Evolutionary conservation across 805 yeast species (phyloP).

Genomic region (Brettanomyces custersianus): DNA sequence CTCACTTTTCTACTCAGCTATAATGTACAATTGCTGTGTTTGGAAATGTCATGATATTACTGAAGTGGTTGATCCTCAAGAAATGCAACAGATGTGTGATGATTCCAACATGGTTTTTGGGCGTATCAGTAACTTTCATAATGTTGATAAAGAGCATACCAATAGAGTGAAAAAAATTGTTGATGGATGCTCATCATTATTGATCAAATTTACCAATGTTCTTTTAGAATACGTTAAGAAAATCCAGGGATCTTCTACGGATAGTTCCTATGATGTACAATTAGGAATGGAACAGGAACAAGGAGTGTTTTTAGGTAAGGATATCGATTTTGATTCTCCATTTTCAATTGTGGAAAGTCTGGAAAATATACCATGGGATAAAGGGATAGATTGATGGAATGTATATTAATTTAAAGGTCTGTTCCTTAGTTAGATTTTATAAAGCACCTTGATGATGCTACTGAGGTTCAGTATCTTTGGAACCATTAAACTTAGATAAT

Average conservation of each 20-base stretch:
- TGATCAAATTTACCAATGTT: not conserved
- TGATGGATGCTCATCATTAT: not conserved
- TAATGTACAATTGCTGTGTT: not conserved
- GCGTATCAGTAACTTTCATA: not conserved
- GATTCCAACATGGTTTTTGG: not conserved
- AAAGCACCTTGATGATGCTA: too few relatives aligned
- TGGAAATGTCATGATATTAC: constrained; percentile 1
- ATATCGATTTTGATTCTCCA: not conserved
- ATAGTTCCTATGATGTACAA: not conserved
- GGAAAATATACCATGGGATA: constrained; percentile 2
- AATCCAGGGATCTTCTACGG: not conserved
- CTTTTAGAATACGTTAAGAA: not conserved
- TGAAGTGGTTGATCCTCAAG: not conserved
- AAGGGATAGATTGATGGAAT: too few relatives aligned
- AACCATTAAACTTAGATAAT: too few relatives aligned
- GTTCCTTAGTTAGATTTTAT: too few relatives aligned
- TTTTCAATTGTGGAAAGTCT: not conserved
- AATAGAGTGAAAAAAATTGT: not conserved
- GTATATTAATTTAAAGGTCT: too few relatives aligned
- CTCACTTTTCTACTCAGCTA: not conserved
- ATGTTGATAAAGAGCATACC: constrained; percentile 1
- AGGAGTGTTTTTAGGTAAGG: not conserved
- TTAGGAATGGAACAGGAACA: not conserved
- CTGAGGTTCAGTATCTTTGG: too few relatives aligned
- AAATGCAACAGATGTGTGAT: not conserved